phyloP scores from a whole-genome alignment of 129 eudicot species.

The Flaveria ramosissima region DNA sequence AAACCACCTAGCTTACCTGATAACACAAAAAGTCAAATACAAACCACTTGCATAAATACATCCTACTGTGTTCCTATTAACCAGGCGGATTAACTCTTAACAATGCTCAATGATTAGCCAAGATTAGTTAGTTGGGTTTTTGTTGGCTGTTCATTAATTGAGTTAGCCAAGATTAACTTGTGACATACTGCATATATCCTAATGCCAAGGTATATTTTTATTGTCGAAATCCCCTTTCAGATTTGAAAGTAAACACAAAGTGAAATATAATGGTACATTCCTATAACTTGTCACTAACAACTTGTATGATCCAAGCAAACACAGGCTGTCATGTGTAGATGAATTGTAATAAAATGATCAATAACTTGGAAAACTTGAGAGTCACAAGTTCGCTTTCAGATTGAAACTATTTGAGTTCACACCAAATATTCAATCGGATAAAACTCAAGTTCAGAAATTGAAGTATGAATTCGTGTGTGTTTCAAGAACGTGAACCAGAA shows the following conservation, averaged over 20 bases:
- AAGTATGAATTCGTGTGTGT: too few species aligned
- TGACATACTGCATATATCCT: slow-evolving; percentile 1
- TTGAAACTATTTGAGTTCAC: too few species aligned
- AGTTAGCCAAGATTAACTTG: slow-evolving; percentile 15
- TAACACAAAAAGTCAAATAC: slow-evolving; percentile 19
- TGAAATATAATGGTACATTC: slow-evolving; percentile 1
- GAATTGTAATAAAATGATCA: too few species aligned
- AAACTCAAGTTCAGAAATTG: too few species aligned
- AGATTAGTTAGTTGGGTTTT: too few species aligned
- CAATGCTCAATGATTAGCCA: too few species aligned
- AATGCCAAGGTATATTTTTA: slow-evolving; percentile 3
- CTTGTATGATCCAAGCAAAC: slow-evolving; percentile 43
- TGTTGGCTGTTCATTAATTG: too few species aligned
- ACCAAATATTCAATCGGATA: too few species aligned
- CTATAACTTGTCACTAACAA: slow-evolving; percentile 31
- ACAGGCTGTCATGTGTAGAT: too few species aligned
- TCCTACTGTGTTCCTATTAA: slow-evolving; percentile 7
- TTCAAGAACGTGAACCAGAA: too few species aligned
- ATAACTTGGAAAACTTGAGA: too few species aligned
- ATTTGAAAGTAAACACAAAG: background rate
- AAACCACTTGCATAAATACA: slow-evolving; percentile 16
- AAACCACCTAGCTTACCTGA: background rate
- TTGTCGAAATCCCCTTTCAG: background rate
- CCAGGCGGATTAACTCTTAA: background rate
- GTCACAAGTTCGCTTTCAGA: too few species aligned